Base-by-base conservation (phyloP, 2,329 filamentous ascomycete genomes). In the Aschersonia sp. region DNA sequence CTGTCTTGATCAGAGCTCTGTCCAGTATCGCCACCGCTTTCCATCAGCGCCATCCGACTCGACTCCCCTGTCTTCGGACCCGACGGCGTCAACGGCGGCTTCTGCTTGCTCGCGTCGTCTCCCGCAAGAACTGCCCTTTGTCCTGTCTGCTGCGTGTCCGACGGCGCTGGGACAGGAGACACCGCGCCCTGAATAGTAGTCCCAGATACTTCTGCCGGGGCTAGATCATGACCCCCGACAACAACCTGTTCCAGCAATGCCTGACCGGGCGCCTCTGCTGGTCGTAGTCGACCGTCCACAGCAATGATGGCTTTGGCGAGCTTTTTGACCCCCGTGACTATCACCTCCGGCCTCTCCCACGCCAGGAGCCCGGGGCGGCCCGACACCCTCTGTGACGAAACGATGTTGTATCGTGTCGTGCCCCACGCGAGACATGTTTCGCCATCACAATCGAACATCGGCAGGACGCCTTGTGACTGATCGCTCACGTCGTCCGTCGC, bases 361-460 rank as follows among this genome's bases (percentile, higher is more conserved):
- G 68, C 65, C 35, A 77, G 53, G 35, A 76, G 59, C 0, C 72
- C 71, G 0, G 69, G 60, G 4, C 58, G 59, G 2, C 70, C 71
- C 4, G 55, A 9, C 0, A 61, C 61, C 31, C 71, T 64, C 45
- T 64, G 63, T 20, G 64, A 59, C 48, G 67, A 60, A 1, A 74
- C 53, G 2, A 75, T 65, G 9, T 68, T 58, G 51, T 70, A 75
- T 5, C 59, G 61, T 10, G 61, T 51, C 6, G 62, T 67, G 0
- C 65, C 73, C 73, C 73, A 77, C n/a, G 60, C 62, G 1, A 73
- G 71, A 44, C 71, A 75, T 1, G 62, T 60, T 49, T 75, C 74
- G 1, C 53, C 44, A 4, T 51, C 52, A 9, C 53, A 54, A 2
- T 55, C 52, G 1, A 58, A 58, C 4, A 50, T 52, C 4, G 61